A percentile compares a stretch with the other conserved stretches of the same genome.
Conservation (phyloP, 1,284 basidiomycete species). For the Cutaneotrichosporon sp. region DNA sequence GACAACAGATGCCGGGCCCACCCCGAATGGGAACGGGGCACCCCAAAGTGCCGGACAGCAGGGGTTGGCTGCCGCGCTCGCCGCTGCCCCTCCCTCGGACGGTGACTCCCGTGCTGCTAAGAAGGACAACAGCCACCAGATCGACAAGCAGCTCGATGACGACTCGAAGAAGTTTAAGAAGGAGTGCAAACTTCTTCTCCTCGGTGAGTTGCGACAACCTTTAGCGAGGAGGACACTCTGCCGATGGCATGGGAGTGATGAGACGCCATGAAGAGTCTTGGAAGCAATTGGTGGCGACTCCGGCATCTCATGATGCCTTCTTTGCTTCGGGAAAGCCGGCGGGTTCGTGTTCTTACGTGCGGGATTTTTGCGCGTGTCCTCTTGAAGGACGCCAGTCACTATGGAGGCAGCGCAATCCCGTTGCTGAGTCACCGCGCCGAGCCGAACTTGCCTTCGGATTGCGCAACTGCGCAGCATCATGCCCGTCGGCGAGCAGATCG, state of each 20-base stretch:
- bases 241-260: not conserved
- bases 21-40: slow-evolving; percentile 14
- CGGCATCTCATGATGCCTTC: no score
- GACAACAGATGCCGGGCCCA: slow-evolving; percentile 2
- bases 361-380: no score
- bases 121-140: slow-evolving; percentile 63
- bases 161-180: slow-evolving; percentile 68
- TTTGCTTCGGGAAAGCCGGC: no score
- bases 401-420: not conserved
- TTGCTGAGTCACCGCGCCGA: not conserved
- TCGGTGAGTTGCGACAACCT: slow-evolving; percentile 63
- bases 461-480: not conserved
- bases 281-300: no score
- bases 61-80: slow-evolving; percentile 42
- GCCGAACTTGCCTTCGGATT: no score
- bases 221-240: not conserved
- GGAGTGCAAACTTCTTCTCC: slow-evolving; percentile 91
- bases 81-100: slow-evolving; percentile 27
- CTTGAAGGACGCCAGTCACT: no score
- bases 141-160: slow-evolving; percentile 61
- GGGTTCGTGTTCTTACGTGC: no score
- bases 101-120: slow-evolving; percentile 21
- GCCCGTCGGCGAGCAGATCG: not conserved
- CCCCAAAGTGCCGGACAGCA: slow-evolving; percentile 16
- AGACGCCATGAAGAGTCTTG: not conserved